These are phyloP conservation scores for Thermothelomyces thermophilus DNA, from an alignment of 2,329 filamentous ascomycete genomes.

Conservation along the genomic window DNA sequence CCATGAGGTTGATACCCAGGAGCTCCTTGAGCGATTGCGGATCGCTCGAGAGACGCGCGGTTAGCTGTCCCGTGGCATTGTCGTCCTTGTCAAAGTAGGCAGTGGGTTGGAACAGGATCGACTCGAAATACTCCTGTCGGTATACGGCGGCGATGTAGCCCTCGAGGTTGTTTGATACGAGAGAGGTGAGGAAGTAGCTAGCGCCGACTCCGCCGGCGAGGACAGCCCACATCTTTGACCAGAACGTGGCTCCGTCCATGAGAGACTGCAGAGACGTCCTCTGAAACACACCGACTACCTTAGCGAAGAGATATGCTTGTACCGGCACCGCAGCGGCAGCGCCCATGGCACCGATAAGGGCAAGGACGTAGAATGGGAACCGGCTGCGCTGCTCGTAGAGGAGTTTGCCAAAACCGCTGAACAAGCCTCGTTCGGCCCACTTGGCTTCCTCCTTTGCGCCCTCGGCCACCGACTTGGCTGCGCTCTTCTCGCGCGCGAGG, in stretches of 20 bases:
- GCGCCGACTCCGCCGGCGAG: constrained; percentile 48
- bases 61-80: constrained; percentile 54
- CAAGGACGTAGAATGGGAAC: constrained; percentile 45
- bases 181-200: constrained; percentile 46
- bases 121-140: constrained; percentile 54
- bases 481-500: constrained; percentile 42
- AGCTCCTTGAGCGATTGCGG: constrained; percentile 56
- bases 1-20: constrained; percentile 56
- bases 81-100: constrained; percentile 55
- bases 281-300: constrained; percentile 47
- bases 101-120: constrained; percentile 53
- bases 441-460: constrained; percentile 23
- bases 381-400: constrained; percentile 49
- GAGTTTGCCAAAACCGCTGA: constrained; percentile 49
- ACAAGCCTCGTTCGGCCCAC: constrained; percentile 36
- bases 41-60: constrained; percentile 49
- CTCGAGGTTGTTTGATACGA: constrained; percentile 40
- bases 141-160: constrained; percentile 47
- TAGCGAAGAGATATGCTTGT: constrained; percentile 50
- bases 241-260: constrained; percentile 41
- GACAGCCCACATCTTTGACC: constrained; percentile 59
- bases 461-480: constrained; percentile 32
- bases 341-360: constrained; percentile 41
- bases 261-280: constrained; percentile 27
- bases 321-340: constrained; percentile 41